Evolutionary conservation across 2,329 filamentous ascomycete species (phyloP).

Genomic region (Trichothecium sympodiale): DNA sequence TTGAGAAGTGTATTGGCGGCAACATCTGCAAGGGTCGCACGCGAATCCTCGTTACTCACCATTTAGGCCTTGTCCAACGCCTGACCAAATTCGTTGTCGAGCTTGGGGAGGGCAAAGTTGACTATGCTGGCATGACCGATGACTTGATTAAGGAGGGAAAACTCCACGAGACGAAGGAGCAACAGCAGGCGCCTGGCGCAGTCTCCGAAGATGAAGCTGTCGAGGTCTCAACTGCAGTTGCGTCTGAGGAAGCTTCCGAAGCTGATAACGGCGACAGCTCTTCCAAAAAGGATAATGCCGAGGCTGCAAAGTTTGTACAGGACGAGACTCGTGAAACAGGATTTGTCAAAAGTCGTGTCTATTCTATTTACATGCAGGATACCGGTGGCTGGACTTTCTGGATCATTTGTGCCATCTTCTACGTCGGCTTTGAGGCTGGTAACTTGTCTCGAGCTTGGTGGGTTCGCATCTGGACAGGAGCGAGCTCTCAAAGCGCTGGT

Average conservation of each 20-base stretch:
- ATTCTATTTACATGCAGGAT: constrained; percentile 53
- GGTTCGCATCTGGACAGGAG: constrained; percentile 51
- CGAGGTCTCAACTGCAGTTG: constrained; percentile 34
- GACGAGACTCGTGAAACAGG: constrained; percentile 65
- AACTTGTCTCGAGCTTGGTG: constrained; percentile 52
- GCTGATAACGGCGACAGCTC: constrained; percentile 23
- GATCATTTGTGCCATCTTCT: constrained; percentile 41
- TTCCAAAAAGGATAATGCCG: constrained; percentile 3
- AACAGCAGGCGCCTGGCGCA: constrained; percentile 31
- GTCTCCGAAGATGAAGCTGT: constrained; percentile 35
- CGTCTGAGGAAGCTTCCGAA: constrained; percentile 39
- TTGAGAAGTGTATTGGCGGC: constrained; percentile 64
- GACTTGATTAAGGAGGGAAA: constrained; percentile 50
- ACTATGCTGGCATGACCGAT: constrained; percentile 52
- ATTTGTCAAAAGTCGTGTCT: constrained; percentile 56
- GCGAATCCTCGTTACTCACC: constrained; percentile 70
- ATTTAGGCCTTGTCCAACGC: constrained; percentile 59
- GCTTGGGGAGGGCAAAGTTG: constrained; percentile 55
- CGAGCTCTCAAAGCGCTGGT: constrained; percentile 12
- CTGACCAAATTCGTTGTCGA: constrained; percentile 65
- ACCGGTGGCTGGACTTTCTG: constrained; percentile 55
- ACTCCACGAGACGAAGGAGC: constrained; percentile 44
- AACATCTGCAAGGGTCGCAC: constrained; percentile 60
- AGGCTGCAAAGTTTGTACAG: constrained; percentile 61
- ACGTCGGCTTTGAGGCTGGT: constrained; percentile 41